Conservation (phyloP, 495 filamentous ascomycete genomes). For the Penicillium malachiteum region DNA sequence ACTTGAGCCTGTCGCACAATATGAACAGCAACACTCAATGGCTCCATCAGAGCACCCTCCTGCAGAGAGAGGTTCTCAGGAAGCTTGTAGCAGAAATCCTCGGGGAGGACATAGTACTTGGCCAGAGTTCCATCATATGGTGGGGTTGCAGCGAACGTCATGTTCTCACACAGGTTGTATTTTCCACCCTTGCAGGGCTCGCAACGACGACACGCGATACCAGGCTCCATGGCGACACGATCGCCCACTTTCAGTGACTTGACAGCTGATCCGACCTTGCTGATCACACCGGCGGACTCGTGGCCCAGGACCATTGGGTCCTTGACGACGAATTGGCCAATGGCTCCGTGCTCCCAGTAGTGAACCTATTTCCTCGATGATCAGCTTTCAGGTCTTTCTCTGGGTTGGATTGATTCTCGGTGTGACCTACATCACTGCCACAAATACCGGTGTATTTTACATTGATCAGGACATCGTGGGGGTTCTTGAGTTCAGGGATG, state of each 20-base stretch:
- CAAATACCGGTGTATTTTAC: constrained; percentile 89
- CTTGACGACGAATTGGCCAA: constrained; percentile 78
- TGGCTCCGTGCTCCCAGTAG: constrained; percentile 84
- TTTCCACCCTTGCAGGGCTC: constrained; percentile 51
- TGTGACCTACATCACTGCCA: constrained; percentile 68
- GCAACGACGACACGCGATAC: constrained; percentile 52
- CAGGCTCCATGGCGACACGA: constrained; percentile 55
- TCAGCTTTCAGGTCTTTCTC: not conserved
- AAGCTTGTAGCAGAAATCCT: constrained; percentile 57
- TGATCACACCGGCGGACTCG: constrained; percentile 78
- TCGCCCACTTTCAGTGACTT: constrained; percentile 45
- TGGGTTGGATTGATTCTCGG: not conserved
- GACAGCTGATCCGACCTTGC: constrained; percentile 59
- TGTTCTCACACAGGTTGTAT: constrained; percentile 55
- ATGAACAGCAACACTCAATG: constrained; percentile 55
- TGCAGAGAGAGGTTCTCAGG: constrained; percentile 45
- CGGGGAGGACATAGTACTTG: constrained; percentile 54
- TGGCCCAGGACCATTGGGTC: constrained; percentile 92
- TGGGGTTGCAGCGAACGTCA: constrained; percentile 54
- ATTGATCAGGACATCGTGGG: constrained; percentile 77
- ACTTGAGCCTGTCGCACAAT: constrained; percentile 49
- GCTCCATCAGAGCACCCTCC: constrained; percentile 56
- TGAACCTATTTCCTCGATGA: constrained; percentile 52
- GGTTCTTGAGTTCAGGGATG: constrained; percentile 61
- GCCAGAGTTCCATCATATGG: constrained; percentile 55